A percentile compares a stretch with the other conserved stretches of the same genome.
phyloP scores from a whole-genome alignment of 208 protist genomes.

The Crithidia acanthocephali region DNA sequence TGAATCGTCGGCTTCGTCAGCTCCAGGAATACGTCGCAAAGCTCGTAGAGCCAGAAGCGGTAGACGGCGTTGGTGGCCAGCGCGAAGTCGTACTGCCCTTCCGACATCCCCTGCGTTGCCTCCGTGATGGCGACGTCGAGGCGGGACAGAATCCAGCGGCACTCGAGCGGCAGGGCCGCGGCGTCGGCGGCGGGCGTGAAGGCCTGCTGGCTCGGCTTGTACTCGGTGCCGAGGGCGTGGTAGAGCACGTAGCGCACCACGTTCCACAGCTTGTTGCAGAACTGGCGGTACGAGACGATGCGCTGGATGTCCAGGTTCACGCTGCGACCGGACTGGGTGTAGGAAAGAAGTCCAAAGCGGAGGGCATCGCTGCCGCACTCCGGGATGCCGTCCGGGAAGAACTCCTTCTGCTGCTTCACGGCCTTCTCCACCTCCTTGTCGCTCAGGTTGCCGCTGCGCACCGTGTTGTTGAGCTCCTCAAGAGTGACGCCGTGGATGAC shows the following conservation, averaged over 20 bases:
- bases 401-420: constrained; percentile 91
- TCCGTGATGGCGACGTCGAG: constrained; percentile 84
- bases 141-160: constrained; percentile 97
- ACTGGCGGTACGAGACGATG: constrained; percentile 97
- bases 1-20: constrained; percentile 94
- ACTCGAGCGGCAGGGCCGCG: constrained; percentile 84
- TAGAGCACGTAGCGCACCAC: constrained; percentile 96
- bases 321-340: constrained; percentile 93
- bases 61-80: constrained; percentile 92
- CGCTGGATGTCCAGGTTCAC: constrained; percentile 99
- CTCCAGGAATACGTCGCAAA: constrained; percentile 99
- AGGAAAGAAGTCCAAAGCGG: constrained; percentile 98
- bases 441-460: constrained; percentile 95
- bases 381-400: constrained; percentile 96
- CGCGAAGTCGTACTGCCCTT: constrained; percentile 93
- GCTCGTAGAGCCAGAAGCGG: constrained; percentile 98
- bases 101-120: constrained; percentile 73
- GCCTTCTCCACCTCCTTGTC: constrained; percentile 93
- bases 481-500: constrained; percentile 98
- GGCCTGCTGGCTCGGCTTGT: constrained; percentile 55
- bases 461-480: constrained; percentile 91
- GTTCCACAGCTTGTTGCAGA: constrained; percentile 99
- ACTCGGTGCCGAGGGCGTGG: constrained; percentile 84
- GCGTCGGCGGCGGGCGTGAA: constrained; percentile 48
- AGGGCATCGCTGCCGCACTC: constrained; percentile 99